A percentile compares a stretch with the other conserved stretches of the same genome.
Evolutionary conservation across 1,139 yeast genomes (phyloP).

Genomic region (Geotrichum australiense): DNA sequence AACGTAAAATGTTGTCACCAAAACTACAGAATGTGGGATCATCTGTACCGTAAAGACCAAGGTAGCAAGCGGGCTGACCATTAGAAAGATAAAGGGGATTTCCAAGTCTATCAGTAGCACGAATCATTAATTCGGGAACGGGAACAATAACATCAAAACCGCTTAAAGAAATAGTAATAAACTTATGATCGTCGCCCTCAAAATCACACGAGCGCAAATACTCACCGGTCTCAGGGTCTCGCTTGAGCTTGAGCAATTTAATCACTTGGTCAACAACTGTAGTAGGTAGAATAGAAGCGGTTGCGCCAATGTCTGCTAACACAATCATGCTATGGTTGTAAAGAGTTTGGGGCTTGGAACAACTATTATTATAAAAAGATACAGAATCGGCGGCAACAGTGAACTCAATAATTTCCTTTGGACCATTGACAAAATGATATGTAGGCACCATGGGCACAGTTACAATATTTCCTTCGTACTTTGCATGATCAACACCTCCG

Average conservation of each 20-base stretch:
- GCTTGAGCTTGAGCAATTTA: conserved; percentile 3
- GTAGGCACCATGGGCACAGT: conserved; percentile 35
- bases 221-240: conserved; percentile 17
- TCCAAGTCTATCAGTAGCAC: conserved; percentile 11
- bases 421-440: conserved; percentile 37
- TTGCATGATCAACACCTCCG: conserved; percentile 55
- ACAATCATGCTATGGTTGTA: conserved; percentile 10
- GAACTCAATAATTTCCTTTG: conserved; percentile 14
- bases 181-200: conserved; percentile 19
- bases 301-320: conserved; percentile 17
- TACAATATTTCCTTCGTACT: conserved; percentile 30
- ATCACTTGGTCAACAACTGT: conserved; percentile 6
- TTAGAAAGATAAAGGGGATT: conserved; percentile 34
- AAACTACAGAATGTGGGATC: conserved; percentile 42
- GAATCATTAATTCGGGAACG: conserved; percentile 12
- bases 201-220: conserved; percentile 24
- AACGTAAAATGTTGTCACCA: conserved; percentile 57
- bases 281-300: conserved; percentile 15
- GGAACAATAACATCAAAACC: conserved; percentile 12
- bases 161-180: conserved; percentile 13
- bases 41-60: conserved; percentile 46
- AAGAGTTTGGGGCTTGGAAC: conserved; percentile 8
- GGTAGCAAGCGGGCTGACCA: conserved; percentile 52
- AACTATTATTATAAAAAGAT: conserved; percentile 8
- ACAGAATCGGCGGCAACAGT: conserved; percentile 13